phyloP scores from a whole-genome alignment of 257 asterid genomes.

The Ocimum tenuiflorum region DNA sequence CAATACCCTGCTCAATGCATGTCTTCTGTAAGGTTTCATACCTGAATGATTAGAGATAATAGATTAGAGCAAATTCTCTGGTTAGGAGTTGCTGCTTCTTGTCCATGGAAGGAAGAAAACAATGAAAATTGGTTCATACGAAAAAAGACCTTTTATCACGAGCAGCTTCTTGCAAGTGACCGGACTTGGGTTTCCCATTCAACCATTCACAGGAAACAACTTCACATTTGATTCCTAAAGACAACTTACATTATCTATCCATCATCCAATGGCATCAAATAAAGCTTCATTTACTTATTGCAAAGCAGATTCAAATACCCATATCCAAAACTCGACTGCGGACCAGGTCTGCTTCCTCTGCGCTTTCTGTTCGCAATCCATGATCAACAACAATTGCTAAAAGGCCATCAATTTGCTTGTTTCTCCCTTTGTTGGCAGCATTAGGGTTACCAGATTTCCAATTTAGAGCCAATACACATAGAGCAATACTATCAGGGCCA shows the following conservation, averaged over 20 bases:
- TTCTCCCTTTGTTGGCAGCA: constrained; percentile 29
- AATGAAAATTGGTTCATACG: neutral
- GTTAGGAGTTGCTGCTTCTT: neutral
- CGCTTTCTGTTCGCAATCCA: constrained; percentile 77
- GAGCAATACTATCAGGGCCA: constrained; percentile 93
- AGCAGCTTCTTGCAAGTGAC: constrained; percentile 91
- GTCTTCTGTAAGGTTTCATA: constrained; percentile 54
- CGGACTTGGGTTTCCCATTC: constrained; percentile 67
- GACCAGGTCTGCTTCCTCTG: constrained; percentile 65
- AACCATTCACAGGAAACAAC: constrained; percentile 74
- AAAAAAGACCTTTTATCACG: constrained; percentile 63
- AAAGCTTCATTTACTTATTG: constrained; percentile 18
- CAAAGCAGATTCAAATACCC: constrained; percentile 45
- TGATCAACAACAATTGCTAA: constrained; percentile 85
- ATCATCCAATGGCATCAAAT: constrained; percentile 24
- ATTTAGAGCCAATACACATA: constrained; percentile 62
- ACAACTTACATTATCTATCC: constrained; percentile 43
- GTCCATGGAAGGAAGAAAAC: neutral
- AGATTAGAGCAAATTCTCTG: neutral
- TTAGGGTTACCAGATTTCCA: constrained; percentile 54
- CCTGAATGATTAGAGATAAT: constrained; percentile 33
- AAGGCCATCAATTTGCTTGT: constrained; percentile 49
- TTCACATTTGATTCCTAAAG: constrained; percentile 80
- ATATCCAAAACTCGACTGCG: constrained; percentile 45
- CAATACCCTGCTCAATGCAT: constrained; percentile 48